Evolutionary conservation across 176 grass and related monocot species (phyloP), one percentile per base, ranked within the genome.

Genomic region (Lolium rigidum): DNA sequence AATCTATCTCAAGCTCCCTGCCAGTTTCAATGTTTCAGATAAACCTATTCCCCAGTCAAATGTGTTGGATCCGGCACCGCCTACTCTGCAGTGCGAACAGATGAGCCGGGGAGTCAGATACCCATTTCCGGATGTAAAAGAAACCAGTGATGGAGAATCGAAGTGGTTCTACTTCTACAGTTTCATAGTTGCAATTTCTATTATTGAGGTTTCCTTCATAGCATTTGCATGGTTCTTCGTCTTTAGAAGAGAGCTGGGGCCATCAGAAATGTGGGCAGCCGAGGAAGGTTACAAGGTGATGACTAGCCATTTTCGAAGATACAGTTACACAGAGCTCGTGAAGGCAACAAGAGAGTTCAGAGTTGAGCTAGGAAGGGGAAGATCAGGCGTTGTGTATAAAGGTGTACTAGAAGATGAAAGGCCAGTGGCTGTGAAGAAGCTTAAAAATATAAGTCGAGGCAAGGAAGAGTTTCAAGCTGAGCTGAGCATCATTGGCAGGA

Each of bases 401-500:
- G 90, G 86, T 58, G 7, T 81, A 18, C 66, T 88, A 25, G 68
- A 85, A 11, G 82, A 88, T 51, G 80, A 80, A 28, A 54, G 86
- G 67, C 4, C 17, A 9, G 65, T 91, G 43, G 89, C 89, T 54
- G 89, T 83, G 51, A 91, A 91, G 46, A 91, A 31, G 47, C 73
- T 91, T 9, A 22, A 81, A 85, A 71, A 88, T 58, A 20, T 78
- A 47, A 56, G 59, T 38, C 64, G 78, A 55, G 47, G 76, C 1
- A 75, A 80, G 57, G 85, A 91, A 80, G 89, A 88, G 59, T 91
- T 91, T 80, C 85, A 91, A 68, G 65, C 80, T 74, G 89, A 91
- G 74, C 56, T 91, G 15, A 50, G 75, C 24, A 18, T 91, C 38
- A 91, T 91, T 50, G 55, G 80, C 62, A 73, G 81, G 10, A 91